phyloP scores from a whole-genome alignment of 2,329 filamentous ascomycete species.

The Penicillium concentricum region DNA sequence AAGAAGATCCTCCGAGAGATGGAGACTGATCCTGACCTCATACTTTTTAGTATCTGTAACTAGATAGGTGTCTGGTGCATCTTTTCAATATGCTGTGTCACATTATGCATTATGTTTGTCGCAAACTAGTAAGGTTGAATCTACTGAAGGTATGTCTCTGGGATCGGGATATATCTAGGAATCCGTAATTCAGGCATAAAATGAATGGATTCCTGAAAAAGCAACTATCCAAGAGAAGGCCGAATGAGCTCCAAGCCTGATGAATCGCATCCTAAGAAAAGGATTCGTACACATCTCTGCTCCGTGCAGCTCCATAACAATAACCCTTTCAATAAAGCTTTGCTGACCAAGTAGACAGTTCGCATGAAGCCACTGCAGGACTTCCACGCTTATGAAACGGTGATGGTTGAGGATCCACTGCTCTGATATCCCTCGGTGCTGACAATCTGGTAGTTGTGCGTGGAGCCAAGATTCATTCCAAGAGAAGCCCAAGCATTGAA shows the following conservation, averaged over 20 bases:
- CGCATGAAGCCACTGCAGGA: neutral
- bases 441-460: constrained; percentile 43
- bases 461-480: constrained; percentile 33
- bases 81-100: no score
- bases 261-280: neutral
- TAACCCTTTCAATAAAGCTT: neutral
- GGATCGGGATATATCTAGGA: no score
- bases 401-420: constrained; percentile 39
- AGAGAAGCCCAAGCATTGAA: constrained; percentile 37
- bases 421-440: constrained; percentile 46
- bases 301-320: neutral
- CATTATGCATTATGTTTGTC: no score
- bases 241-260: neutral
- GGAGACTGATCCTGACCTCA: no score
- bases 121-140: no score
- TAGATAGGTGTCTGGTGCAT: no score
- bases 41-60: no score
- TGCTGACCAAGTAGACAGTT: neutral
- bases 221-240: neutral
- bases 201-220: neutral
- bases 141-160: no score
- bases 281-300: neutral
- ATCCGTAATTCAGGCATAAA: no score
- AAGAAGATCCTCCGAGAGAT: no score
- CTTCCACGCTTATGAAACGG: constrained; percentile 27